These are phyloP conservation scores for Populus pruinosa DNA, from an alignment of 345 rosid species.

Conservation along the genomic window DNA sequence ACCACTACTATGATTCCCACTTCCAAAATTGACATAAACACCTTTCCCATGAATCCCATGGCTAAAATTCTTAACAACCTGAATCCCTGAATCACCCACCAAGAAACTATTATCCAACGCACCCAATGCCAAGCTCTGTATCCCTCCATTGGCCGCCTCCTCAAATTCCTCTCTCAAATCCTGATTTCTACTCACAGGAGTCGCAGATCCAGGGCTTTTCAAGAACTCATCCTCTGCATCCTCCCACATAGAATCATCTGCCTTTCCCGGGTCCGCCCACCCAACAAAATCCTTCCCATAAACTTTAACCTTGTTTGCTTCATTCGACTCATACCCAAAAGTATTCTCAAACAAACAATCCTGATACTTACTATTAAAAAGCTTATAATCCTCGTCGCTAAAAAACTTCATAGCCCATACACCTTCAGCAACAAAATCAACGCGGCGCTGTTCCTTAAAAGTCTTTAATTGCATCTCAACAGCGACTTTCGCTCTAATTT, in stretches of 20 bases:
- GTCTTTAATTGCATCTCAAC: constrained; percentile 72
- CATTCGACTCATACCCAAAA: constrained; percentile 75
- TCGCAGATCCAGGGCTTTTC: constrained; percentile 59
- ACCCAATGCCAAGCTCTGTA: constrained; percentile 94
- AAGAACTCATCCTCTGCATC: constrained; percentile 77
- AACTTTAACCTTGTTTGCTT: constrained; percentile 68
- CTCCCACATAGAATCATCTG: constrained; percentile 99
- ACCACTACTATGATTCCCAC: constrained; percentile 30
- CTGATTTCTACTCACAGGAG: constrained; percentile 53
- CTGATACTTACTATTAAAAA: constrained; percentile 46
- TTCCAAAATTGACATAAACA: constrained; percentile 70
- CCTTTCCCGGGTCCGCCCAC: constrained; percentile 83
- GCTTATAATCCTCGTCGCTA: constrained; percentile 48
- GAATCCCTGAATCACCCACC: constrained; percentile 87
- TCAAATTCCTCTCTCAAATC: constrained; percentile 90
- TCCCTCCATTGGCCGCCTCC: constrained; percentile 84
- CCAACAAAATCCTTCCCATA: constrained; percentile 90
- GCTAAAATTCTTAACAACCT: constrained; percentile 86
- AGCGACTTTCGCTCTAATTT: constrained; percentile 51
- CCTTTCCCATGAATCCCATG: constrained; percentile 98
- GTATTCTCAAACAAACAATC: constrained; percentile 88
- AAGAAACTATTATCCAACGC: constrained; percentile 94
- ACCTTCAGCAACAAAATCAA: constrained; percentile 81
- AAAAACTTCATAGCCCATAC: constrained; percentile 92
- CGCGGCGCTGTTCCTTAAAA: constrained; percentile 73